Evolutionary conservation across 2,329 filamentous ascomycete species (phyloP), one percentile per base, ranked within the genome.

Genomic region (Monascus ruber): DNA sequence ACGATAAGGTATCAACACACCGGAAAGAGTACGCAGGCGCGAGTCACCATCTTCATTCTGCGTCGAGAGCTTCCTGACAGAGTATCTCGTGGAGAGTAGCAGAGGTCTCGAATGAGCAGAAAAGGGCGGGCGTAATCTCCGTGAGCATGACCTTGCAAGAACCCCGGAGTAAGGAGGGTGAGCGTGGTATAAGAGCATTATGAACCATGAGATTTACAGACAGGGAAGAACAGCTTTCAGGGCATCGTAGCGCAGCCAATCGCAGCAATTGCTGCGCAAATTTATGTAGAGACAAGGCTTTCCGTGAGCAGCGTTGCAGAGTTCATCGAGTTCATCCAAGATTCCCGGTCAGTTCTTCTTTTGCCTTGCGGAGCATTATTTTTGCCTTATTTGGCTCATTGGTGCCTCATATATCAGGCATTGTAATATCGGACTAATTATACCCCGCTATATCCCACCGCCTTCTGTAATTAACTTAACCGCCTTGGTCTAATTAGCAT

Each of bases 161-260:
- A 51, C 55, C 56, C 54, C 55, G 34, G 50, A 52, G 50, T 39
- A 57, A 49, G 58, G 56, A 43, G 48, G 27, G 47, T 48, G 52
- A 37, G 49, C 49, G 38, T 45, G 44, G 44, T 50, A 52, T 51
- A 49, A 53, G 46, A 53, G 43, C 53, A 55, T 55, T 26, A 40
- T 52, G 42, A 29, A 34, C 37, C 31, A 44, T 25, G 24, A 26
- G 26, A 31, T 5, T 5, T 40, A 34, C 10, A 33, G n/a, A 9
- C 26, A 26, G 6, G n/a, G 5, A 25, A 26, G 2, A 9, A n/a
- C 31, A 36, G 10, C 24, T 43, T 17, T 41, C 47, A 54, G 43
- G 47, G 43, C 50, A 56, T 55, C 37, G 8, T 48, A 51, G 38
- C 31, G 34, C 34, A 25, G 25, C 27, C 31, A 24, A 35, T 39